Conservation (phyloP, 2,329 filamentous ascomycete genomes). For the Aureobasidium sp. region DNA sequence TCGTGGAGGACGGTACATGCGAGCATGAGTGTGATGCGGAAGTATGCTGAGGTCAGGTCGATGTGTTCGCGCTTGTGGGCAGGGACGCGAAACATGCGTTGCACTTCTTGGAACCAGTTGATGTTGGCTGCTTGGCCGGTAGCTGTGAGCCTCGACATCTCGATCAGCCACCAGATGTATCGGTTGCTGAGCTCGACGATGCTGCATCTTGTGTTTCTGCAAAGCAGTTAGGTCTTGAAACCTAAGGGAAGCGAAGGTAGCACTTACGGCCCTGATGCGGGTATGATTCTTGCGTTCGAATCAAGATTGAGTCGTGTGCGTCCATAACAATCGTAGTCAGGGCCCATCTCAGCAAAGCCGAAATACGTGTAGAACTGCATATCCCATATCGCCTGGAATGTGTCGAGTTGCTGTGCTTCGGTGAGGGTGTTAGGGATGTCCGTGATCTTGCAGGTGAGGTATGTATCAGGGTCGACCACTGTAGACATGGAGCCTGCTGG, state of each 20-base stretch:
- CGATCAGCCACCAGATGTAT: neutral
- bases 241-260: fast-evolving
- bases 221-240: neutral
- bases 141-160: neutral
- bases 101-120: neutral
- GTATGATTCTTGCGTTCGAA: neutral
- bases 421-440: neutral
- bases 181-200: neutral
- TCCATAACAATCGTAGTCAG: neutral
- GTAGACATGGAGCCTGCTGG: neutral
- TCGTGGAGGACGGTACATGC: neutral
- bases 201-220: neutral
- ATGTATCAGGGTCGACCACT: neutral
- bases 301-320: neutral
- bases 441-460: neutral
- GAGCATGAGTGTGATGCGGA: neutral
- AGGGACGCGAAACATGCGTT: neutral
- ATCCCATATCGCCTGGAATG: neutral
- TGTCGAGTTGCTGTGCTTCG: neutral
- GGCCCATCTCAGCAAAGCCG: neutral
- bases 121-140: too few species aligned
- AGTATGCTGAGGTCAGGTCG: neutral
- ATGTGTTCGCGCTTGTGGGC: neutral
- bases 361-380: neutral
- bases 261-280: neutral